Evolutionary conservation across 352 stramenopile species (phyloP).

Genomic region (Lagenidium giganteum): DNA sequence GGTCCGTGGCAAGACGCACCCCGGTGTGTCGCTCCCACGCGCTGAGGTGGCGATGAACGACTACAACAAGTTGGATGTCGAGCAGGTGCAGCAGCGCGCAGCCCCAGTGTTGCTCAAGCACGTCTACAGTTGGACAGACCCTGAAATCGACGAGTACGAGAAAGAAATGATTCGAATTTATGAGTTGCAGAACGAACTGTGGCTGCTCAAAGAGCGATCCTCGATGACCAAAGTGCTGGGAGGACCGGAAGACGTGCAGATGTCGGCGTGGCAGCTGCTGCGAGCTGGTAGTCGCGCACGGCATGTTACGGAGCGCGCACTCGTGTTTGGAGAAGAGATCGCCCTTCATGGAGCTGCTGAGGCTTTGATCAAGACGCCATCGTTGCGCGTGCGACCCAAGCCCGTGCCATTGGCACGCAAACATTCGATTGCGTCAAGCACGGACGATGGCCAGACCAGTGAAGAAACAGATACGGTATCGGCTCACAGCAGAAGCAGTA

Average conservation of each 20-base stretch:
- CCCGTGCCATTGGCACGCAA: no score
- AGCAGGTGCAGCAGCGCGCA: no score
- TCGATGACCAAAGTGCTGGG: constrained; percentile 5
- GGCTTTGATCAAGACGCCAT: constrained; percentile 37
- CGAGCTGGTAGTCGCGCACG: constrained; percentile 5
- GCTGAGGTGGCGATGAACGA: no score
- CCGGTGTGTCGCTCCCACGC: no score
- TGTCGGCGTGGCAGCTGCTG: neutral
- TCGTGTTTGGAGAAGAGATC: constrained; percentile 30
- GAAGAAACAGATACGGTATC: no score
- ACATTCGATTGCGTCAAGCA: neutral
- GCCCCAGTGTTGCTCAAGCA: constrained; percentile 17
- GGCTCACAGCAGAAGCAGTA: no score
- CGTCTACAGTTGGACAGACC: constrained; percentile 38
- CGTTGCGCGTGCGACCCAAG: constrained; percentile 22
- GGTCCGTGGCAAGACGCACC: neutral
- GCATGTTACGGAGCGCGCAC: constrained; percentile 12
- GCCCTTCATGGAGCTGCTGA: constrained; percentile 35
- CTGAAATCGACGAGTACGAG: constrained; percentile 38
- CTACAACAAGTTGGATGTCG: no score
- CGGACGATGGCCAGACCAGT: constrained; percentile 11
- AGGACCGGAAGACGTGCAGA: neutral
- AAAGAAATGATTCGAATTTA: constrained; percentile 35
- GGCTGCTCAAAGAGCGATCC: constrained; percentile 22
- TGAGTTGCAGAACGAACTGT: constrained; percentile 30